Evolutionary conservation across 2,329 filamentous ascomycete species (phyloP).

Genomic region (Phialophora macrospora): DNA sequence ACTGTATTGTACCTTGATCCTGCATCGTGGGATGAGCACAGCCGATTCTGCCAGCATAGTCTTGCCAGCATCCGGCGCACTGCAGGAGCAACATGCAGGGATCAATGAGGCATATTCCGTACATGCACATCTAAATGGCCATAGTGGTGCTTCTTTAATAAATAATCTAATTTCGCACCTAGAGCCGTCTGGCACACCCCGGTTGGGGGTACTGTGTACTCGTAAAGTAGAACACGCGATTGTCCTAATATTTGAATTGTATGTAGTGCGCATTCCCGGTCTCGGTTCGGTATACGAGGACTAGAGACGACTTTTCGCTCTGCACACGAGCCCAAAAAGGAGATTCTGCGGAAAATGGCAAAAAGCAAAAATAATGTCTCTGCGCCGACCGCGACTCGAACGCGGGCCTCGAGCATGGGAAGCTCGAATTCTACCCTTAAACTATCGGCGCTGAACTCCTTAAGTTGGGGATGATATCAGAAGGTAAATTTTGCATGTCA

Average conservation of each 20-base stretch:
- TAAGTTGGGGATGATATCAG: neutral
- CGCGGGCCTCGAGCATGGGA: slow-evolving; percentile 41
- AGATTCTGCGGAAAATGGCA: neutral
- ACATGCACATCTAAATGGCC: too few species aligned
- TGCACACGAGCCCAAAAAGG: too few species aligned
- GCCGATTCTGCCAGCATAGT: neutral
- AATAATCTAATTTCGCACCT: neutral
- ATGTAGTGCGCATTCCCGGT: too few species aligned
- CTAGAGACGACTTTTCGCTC: too few species aligned
- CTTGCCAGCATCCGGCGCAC: neutral
- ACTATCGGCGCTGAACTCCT: slow-evolving; percentile 35
- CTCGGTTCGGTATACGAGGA: neutral
- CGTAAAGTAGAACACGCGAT: too few species aligned
- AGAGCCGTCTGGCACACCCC: neutral
- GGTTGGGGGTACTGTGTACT: too few species aligned
- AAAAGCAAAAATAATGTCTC: slow-evolving; percentile 1
- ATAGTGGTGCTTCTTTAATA: neutral
- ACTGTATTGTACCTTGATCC: neutral
- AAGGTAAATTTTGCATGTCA: neutral
- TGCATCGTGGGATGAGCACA: neutral
- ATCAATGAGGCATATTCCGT: neutral
- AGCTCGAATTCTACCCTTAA: slow-evolving; percentile 42
- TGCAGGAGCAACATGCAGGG: neutral
- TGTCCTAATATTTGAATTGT: too few species aligned
- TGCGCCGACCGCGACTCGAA: slow-evolving; percentile 35